Conservation (phyloP, 2,329 filamentous ascomycete species). For the Colletotrichum camelliae region DNA sequence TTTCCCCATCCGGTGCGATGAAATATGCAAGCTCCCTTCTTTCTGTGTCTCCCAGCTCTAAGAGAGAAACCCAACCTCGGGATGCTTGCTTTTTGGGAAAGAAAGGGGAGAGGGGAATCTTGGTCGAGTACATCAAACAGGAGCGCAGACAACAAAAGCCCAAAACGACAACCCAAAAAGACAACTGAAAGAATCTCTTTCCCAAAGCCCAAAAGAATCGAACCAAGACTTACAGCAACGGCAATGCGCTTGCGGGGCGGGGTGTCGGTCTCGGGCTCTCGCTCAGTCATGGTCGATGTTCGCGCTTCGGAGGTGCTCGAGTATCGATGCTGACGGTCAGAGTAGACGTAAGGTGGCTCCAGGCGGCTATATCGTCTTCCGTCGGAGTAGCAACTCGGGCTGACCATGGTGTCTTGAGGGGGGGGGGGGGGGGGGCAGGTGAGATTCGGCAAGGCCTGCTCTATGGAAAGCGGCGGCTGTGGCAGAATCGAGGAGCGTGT, state of each 20-base stretch:
- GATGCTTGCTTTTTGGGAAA: neutral
- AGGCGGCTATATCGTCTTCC: conserved; percentile 45
- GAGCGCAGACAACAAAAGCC: neutral
- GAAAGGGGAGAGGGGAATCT: neutral
- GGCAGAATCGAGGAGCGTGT: neutral
- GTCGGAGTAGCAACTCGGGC: conserved; percentile 44
- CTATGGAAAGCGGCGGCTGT: neutral
- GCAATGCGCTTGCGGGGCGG: conserved; percentile 63
- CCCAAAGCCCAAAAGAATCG: neutral
- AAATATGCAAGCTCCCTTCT: neutral
- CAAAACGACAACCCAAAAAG: neutral
- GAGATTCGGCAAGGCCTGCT: conserved; percentile 18
- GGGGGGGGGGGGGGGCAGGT: neutral
- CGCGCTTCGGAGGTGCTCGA: conserved; percentile 40
- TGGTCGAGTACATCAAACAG: neutral
- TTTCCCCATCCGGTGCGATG: neutral
- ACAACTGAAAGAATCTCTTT: neutral
- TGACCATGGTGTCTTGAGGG: conserved; percentile 42
- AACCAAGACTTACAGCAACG: conserved; percentile 56
- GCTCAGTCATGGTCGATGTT: conserved; percentile 44
- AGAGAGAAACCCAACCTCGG: neutral
- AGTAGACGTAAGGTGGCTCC: conserved; percentile 40
- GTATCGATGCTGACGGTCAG: conserved; percentile 41
- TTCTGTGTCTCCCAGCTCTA: neutral
- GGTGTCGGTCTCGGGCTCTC: conserved; percentile 45